Percentiles rank a stretch among this genome's conserved stretches.
phyloP scores from a whole-genome alignment of 164 flowering plant genomes.

The Cinnamomum chago region DNA sequence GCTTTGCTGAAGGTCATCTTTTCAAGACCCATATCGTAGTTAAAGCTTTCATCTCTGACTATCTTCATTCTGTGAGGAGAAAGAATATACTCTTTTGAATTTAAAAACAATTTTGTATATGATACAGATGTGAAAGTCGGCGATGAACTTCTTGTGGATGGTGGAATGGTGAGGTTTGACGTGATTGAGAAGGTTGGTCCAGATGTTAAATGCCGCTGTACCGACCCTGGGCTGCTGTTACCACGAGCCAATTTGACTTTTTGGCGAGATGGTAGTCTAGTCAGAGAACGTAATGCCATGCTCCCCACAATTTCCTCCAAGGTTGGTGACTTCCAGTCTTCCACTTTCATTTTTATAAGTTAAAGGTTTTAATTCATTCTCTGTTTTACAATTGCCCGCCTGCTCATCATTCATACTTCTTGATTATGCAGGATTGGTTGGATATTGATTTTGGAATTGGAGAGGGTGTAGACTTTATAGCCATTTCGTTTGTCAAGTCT shows the following conservation, averaged over 20 bases:
- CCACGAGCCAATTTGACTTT: constrained; percentile 96
- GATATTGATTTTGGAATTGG: constrained; percentile 96
- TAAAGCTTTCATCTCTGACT: not conserved
- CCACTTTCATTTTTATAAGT: not conserved
- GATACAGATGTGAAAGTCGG: constrained; percentile 79
- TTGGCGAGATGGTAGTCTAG: constrained; percentile 88
- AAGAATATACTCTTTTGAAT: not conserved
- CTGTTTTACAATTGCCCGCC: not conserved
- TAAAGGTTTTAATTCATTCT: not conserved
- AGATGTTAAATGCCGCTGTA: constrained; percentile 86
- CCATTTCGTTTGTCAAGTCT: constrained; percentile 90
- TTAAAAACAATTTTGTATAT: constrained; percentile 11
- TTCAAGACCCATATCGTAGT: constrained; percentile 3
- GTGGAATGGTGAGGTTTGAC: constrained; percentile 99
- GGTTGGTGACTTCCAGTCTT: constrained; percentile 33
- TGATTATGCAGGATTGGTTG: constrained; percentile 74
- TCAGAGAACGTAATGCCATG: constrained; percentile 91
- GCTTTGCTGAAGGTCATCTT: constrained; percentile 88
- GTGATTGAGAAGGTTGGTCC: constrained; percentile 97
- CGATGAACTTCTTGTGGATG: constrained; percentile 95
- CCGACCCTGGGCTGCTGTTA: constrained; percentile 89
- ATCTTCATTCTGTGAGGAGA: not conserved
- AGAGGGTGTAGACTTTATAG: constrained; percentile 91
- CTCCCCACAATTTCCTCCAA: constrained; percentile 97
- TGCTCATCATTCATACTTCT: not conserved